Base-by-base conservation (phyloP, 2,329 filamentous ascomycete genomes). In the Drechslerella stenobrocha region DNA sequence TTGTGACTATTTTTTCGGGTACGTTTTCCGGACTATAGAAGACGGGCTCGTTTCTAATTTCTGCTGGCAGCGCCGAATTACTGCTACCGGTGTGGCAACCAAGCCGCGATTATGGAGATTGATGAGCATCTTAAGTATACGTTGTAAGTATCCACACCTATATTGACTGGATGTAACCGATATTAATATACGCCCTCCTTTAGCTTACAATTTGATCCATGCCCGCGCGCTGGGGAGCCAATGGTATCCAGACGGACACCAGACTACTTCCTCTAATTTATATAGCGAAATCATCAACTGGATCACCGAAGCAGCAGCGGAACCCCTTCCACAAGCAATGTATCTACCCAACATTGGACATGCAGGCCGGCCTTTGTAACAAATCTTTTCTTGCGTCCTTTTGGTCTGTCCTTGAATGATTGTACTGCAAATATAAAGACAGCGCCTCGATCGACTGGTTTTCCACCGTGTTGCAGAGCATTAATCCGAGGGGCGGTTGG, bases 61-160 rank as follows among this genome's bases (percentile, higher is more conserved):
- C 71, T 78, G 53, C 70, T 70, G 42, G 23, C 75, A 85, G 88
- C 88, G 55, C 88, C 88, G 70, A 92, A 92, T 78, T 98, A 98
- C 82, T 98, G 92, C 81, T 97, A 98, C 82, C 85, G 93, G 77
- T 98, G 93, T 76, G 93, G 93, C 76, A 98, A 98, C 79, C 93
- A 97, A 79, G 93, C 93, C 60, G 93, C 93, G n/a, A 97, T 98
- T 77, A 98, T 98, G 93, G 93, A 97, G 79, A 98, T 98, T 78
- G 93, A 97, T 73, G 93, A 98, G 80, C 91, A 97, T 78, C 81
- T 98, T 76, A 97, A 98, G 82, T 98, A 97, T 80, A 97, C 93
- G 75, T 97, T 98, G 92, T 96, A 83, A 78, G 90, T 86, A 45
- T 28, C 28, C n/a, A n/a, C n/a, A n/a, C n/a, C n/a, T n/a, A n/a